Evolutionary conservation across 148 eudicot genomes (phyloP), one percentile per base, ranked within the genome.

Genomic region (Bassia scoparia): DNA sequence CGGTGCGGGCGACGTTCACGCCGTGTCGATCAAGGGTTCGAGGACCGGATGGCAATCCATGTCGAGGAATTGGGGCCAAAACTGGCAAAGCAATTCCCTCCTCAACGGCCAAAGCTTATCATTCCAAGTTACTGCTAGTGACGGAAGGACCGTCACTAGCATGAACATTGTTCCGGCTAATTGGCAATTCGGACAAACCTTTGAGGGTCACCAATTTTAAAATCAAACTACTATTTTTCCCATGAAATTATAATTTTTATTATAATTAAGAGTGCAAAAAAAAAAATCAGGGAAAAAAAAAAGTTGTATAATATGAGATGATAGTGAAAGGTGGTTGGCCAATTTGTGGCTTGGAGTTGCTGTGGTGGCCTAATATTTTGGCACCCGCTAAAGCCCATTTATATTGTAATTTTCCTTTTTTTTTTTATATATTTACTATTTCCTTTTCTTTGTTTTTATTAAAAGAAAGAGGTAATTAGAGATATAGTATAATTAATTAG

Each of bases 51-150:
- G 97, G 97, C 94, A 87, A 66, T 26, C 87, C 9, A 81, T 91
- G 97, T 89, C 93, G n/a, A 79, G 97, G 33, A 91, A 91, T 60
- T 91, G 97, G 97, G 97, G 97, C 9, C 97, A 91, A 52, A 91
- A 91, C 27, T 91, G 97, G 97, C 97, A 91, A 49, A 89, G 91
- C 87, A 91, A 91, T 74, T 73, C 83, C 1, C 73, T 83, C 82
- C 83, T 91, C 44, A 87, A 89, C 35, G 97, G 94, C 7, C 97
- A 89, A 52, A 70, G 71, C 64, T 82, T 91, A 29, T 91, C 97
- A 0, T 89, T 91, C 75, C 80, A 72, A 62, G 90, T 91, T 72
- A 89, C 94, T 1, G 69, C 94, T 16, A 86, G 97, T 31, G 97
- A 91, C 62, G 97, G 97, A 54, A 78, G 86, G 64, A 89, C 87